phyloP scores from a whole-genome alignment of 306 rosid species.

The Boehmeria nivea region DNA sequence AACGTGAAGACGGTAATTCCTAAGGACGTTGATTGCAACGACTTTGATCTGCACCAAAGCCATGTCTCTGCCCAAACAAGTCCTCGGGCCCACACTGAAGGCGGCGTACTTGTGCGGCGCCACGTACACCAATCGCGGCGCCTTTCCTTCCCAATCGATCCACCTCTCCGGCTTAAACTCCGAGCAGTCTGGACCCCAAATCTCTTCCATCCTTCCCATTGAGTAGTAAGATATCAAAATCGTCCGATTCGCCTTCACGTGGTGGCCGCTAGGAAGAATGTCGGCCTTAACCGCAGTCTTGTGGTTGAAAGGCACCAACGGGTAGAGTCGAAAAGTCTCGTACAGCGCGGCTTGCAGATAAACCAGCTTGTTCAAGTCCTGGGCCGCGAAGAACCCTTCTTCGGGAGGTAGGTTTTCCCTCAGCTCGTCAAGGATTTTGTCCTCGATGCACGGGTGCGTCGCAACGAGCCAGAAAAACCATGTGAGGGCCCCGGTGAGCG shows the following conservation, averaged over 20 bases:
- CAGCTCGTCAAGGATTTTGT: neutral
- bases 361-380: conserved; percentile 31
- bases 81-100: conserved; percentile 57
- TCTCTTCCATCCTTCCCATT: conserved; percentile 44
- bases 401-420: too few species aligned
- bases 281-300: conserved; percentile 25
- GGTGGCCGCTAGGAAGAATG: conserved; percentile 50
- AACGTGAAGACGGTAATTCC: conserved; percentile 24
- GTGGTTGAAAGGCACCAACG: conserved; percentile 40
- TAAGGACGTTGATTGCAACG: conserved; percentile 21
- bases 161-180: conserved; percentile 70
- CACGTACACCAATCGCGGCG: conserved; percentile 6
- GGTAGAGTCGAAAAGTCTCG: conserved; percentile 49
- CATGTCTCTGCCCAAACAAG: conserved; percentile 41
- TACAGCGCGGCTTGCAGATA: conserved; percentile 53
- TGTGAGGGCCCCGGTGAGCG: conserved; percentile 38
- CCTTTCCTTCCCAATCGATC: conserved; percentile 35
- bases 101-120: conserved; percentile 45
- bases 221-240: conserved; percentile 35
- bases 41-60: conserved; percentile 42
- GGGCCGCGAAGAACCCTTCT: neutral
- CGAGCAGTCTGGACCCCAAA: conserved; percentile 52
- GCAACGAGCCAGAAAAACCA: conserved; percentile 48
- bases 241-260: neutral
- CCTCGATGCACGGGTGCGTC: conserved; percentile 35